Conservation (phyloP, 495 filamentous ascomycete genomes). For the Alectoria sarmentosa region DNA sequence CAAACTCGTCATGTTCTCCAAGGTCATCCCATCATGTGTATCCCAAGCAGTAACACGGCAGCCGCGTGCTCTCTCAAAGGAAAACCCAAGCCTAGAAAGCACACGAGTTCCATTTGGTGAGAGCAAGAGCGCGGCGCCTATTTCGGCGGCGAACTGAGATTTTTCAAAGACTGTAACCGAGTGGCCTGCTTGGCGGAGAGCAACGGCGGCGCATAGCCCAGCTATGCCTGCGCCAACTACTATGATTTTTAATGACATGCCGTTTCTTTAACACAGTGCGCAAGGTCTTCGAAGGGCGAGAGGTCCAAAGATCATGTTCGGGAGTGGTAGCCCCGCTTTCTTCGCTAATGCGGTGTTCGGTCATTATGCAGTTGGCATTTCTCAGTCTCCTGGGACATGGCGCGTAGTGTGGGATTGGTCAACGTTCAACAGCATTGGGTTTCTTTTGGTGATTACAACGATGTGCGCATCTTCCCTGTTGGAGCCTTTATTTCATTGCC, state of each 20-base stretch:
- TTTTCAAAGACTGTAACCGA: conserved; percentile 28
- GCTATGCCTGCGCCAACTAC: conserved; percentile 42
- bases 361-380: too few species aligned
- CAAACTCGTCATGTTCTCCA: conserved; percentile 26
- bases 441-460: too few species aligned
- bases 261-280: neutral
- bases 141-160: conserved; percentile 32
- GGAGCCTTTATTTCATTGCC: too few species aligned
- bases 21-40: conserved; percentile 25
- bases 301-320: too few species aligned
- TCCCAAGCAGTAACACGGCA: conserved; percentile 22
- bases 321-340: too few species aligned
- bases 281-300: too few species aligned
- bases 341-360: too few species aligned
- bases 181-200: conserved; percentile 27
- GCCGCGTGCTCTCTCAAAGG: conserved; percentile 30
- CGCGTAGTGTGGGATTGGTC: too few species aligned
- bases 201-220: conserved; percentile 39
- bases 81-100: conserved; percentile 33
- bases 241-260: conserved; percentile 26
- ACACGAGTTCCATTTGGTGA: conserved; percentile 39
- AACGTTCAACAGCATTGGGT: too few species aligned
- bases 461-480: too few species aligned
- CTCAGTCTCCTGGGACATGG: too few species aligned
- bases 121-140: conserved; percentile 42